phyloP scores from a whole-genome alignment of 305 asterid species.

The Solanum hybrid region DNA sequence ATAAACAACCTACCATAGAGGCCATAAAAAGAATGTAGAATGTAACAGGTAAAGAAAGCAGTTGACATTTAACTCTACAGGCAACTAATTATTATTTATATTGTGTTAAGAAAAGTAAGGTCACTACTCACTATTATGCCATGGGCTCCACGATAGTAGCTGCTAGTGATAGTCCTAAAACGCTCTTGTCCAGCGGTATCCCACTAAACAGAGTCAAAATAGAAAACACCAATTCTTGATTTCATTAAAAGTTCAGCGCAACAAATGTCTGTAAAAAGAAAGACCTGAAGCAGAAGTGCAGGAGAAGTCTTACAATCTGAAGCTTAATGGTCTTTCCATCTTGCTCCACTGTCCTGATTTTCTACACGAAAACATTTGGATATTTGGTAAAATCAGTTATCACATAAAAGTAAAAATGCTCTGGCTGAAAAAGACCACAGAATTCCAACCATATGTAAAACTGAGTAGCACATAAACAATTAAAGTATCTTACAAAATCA shows the following conservation, averaged over 20 bases:
- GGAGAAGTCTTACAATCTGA: constrained; percentile 27
- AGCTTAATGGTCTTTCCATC: constrained; percentile 41
- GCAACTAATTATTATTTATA: background rate
- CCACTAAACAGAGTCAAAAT: constrained; percentile 37
- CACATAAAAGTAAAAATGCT: background rate
- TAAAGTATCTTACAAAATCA: constrained; percentile 22
- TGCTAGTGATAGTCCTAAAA: constrained; percentile 87
- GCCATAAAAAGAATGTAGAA: background rate
- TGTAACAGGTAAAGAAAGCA: background rate
- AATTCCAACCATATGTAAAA: background rate
- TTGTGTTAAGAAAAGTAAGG: background rate
- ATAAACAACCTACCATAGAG: constrained; percentile 11
- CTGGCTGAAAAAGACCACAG: background rate
- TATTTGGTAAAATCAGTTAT: background rate
- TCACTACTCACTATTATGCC: constrained; percentile 66
- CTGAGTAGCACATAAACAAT: background rate
- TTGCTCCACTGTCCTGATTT: constrained; percentile 40
- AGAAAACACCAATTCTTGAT: background rate
- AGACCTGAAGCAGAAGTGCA: background rate
- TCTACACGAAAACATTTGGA: constrained; percentile 13
- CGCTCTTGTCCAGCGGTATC: constrained; percentile 98
- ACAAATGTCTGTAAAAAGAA: background rate
- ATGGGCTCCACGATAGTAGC: constrained; percentile 96
- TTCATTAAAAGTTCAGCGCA: background rate
- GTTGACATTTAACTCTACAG: background rate